Conservation (phyloP, 78 protist species). For the Protostelium mycophagum region DNA sequence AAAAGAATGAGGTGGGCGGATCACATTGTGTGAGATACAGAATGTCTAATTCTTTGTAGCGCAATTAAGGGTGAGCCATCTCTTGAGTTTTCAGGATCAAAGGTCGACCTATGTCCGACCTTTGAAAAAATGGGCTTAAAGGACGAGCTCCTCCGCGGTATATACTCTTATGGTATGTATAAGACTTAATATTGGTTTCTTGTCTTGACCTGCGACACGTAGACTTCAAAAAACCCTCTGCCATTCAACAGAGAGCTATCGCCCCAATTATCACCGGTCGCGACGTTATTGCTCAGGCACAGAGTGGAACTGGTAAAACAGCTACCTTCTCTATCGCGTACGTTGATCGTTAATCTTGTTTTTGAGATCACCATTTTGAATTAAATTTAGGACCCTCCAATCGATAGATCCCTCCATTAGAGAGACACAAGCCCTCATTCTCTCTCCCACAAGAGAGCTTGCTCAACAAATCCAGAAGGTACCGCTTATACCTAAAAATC, state of each 20-base stretch:
- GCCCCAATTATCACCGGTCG: slow-evolving; percentile 90
- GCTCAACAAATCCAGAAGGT: slow-evolving; percentile 96
- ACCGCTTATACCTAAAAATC: not conserved
- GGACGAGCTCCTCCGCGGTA: slow-evolving; percentile 89
- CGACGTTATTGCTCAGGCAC: slow-evolving; percentile 99
- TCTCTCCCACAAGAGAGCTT: slow-evolving; percentile 97
- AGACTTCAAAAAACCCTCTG: slow-evolving; percentile 97
- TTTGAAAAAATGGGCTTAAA: slow-evolving; percentile 92
- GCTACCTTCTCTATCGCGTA: slow-evolving; percentile 86
- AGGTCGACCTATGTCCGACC: slow-evolving; percentile 44
- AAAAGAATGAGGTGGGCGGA: too few relatives aligned
- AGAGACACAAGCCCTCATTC: slow-evolving; percentile 89
- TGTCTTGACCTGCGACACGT: not conserved
- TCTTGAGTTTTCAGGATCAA: not conserved
- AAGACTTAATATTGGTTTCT: not conserved
- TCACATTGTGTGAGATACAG: too few relatives aligned
- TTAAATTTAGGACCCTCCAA: slow-evolving; percentile 52
- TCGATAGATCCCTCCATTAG: slow-evolving; percentile 60
- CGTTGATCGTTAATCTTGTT: not conserved
- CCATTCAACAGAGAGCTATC: slow-evolving; percentile 98
- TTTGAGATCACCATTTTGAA: not conserved
- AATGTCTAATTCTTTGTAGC: too few relatives aligned
- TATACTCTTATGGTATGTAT: slow-evolving; percentile 84
- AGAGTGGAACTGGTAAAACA: slow-evolving; percentile 98
- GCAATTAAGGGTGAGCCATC: not conserved